A percentile compares a stretch with the other conserved stretches of the same genome.
These are phyloP conservation scores for Dothideomycetidae sp. DNA, from an alignment of 2,329 filamentous ascomycete species.

Conservation along the genomic window DNA sequence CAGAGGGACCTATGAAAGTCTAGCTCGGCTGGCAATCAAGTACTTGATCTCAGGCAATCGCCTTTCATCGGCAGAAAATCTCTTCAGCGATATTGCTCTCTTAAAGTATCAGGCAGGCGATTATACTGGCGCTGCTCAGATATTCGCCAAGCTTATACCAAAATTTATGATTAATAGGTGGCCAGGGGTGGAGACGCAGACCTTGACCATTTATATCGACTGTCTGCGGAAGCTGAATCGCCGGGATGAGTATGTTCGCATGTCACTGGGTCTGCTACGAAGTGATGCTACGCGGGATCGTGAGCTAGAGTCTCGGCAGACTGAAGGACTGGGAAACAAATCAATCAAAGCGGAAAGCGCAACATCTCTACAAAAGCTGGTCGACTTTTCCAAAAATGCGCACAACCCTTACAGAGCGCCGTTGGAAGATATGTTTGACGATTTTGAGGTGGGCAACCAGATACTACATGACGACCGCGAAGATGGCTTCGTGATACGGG, in stretches of 20 bases:
- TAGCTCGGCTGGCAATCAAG: conserved; percentile 73
- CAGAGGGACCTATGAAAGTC: conserved; percentile 31
- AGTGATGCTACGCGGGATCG: conserved; percentile 29
- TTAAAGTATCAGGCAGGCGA: conserved; percentile 54
- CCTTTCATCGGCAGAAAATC: conserved; percentile 59
- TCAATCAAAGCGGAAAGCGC: background rate
- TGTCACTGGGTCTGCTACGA: conserved; percentile 57
- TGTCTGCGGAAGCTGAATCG: conserved; percentile 66
- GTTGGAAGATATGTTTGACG: conserved; percentile 58
- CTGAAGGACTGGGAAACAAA: background rate
- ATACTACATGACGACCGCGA: conserved; percentile 54
- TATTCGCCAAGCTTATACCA: conserved; percentile 63
- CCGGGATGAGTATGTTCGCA: conserved; percentile 64
- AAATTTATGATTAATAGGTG: conserved; percentile 69
- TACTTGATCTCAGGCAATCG: conserved; percentile 72
- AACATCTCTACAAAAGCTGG: conserved; percentile 27
- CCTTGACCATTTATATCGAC: conserved; percentile 71
- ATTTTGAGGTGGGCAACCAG: conserved; percentile 51
- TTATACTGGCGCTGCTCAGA: conserved; percentile 56
- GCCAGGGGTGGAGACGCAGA: conserved; percentile 64
- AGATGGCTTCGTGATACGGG: conserved; percentile 59
- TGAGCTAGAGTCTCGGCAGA: background rate
- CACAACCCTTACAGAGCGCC: conserved; percentile 52
- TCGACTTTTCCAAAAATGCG: conserved; percentile 35
- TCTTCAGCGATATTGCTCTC: conserved; percentile 72